phyloP scores from a whole-genome alignment of 2,329 filamentous ascomycete species.

The Alternaria arbusti region DNA sequence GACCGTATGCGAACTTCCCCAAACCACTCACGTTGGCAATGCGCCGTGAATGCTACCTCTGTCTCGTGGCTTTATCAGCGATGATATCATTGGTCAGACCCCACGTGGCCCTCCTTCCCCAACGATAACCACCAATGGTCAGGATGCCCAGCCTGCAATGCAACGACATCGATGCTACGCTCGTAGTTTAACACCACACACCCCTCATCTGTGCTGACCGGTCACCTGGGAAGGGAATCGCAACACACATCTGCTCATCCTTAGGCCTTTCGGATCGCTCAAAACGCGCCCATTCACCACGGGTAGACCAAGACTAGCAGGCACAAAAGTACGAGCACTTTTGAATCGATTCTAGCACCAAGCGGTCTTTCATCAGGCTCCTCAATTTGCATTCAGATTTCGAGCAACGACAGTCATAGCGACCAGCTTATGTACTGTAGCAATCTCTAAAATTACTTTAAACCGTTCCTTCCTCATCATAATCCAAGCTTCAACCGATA shows the following conservation, averaged over 20 bases:
- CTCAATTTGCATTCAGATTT: not conserved
- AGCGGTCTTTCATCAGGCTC: not conserved
- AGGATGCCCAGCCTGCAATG: slow-evolving; percentile 24
- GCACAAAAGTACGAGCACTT: not conserved
- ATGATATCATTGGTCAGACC: slow-evolving; percentile 25
- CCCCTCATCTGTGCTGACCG: slow-evolving; percentile 1
- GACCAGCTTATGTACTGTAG: fast-evolving
- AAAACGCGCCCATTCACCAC: not conserved
- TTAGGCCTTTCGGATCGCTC: not conserved
- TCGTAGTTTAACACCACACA: slow-evolving; percentile 12
- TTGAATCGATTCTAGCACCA: not conserved
- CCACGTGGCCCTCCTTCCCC: slow-evolving; percentile 19
- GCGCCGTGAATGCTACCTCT: not conserved
- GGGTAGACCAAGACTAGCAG: not conserved
- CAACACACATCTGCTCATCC: not conserved
- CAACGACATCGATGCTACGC: slow-evolving; percentile 29
- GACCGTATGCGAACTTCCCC: not conserved
- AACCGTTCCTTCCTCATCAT: not conserved
- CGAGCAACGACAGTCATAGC: not conserved
- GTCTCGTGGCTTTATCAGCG: slow-evolving; percentile 26
- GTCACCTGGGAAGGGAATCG: not conserved
- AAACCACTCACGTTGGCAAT: not conserved
- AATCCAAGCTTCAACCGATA: not conserved
- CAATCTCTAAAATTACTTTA: too few species aligned
- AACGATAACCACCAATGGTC: slow-evolving; percentile 6